phyloP scores from a whole-genome alignment of 176 grass and related monocot species.

The Zea mays region Zm-B73-REFERENCE-NAM-5.0 NC_050096.1:13478001-13478500 shows the following conservation, averaged over 20 bases:
- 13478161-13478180: background rate
- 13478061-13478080: background rate
- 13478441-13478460: too few species aligned
- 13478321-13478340: background rate
- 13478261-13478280: constrained; percentile 8
- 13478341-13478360: too few species aligned
- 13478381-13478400: too few species aligned
- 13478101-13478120: constrained; percentile 10
- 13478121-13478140: background rate
- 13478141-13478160: background rate
- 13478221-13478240: background rate
- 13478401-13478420: too few species aligned
- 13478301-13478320: background rate
- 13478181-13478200: background rate
- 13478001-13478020: too few species aligned
- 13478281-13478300: background rate
- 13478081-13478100: constrained; percentile 4
- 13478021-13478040: too few species aligned
- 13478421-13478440: too few species aligned
- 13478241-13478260: background rate
- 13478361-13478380: too few species aligned
- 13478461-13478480: too few species aligned
- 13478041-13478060: too few species aligned
- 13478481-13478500: too few species aligned
- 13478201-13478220: background rate